A percentile compares a stretch with the other conserved stretches of the same genome.
Conservation (phyloP, 306 rosid genomes). For the Lathyrus tuberosus region DNA sequence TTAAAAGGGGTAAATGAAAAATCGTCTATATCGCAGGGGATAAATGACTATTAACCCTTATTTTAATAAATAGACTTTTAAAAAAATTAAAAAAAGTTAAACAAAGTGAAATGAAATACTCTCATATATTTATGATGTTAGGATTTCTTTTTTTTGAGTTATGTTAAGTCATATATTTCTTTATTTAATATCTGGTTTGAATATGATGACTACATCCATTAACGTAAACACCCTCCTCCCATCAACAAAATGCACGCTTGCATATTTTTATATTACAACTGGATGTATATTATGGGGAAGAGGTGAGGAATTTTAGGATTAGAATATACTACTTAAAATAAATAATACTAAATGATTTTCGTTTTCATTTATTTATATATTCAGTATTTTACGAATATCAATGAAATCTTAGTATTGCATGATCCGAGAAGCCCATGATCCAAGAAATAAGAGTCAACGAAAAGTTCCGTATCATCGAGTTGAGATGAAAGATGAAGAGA, state of each 20-base stretch:
- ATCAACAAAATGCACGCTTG: conserved; percentile 12
- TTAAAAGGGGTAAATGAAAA: too few relatives aligned
- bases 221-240: neutral
- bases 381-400: neutral
- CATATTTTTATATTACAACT: conserved; percentile 6
- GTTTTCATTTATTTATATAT: conserved; percentile 2
- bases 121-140: neutral
- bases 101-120: too few relatives aligned
- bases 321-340: neutral
- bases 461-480: conserved; percentile 11
- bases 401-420: conserved; percentile 38
- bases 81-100: too few relatives aligned
- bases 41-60: too few relatives aligned
- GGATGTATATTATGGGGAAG: conserved; percentile 5
- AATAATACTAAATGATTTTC: conserved; percentile 18
- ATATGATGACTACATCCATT: neutral
- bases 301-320: neutral
- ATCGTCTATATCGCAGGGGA: too few relatives aligned
- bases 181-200: neutral
- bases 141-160: neutral
- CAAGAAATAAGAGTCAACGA: conserved; percentile 64
- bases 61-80: too few relatives aligned
- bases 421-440: conserved; percentile 92
- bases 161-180: neutral
- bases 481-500: conserved; percentile 45